Base-by-base conservation (phyloP, 2,329 filamentous ascomycete genomes). In the Diaporthe batatas region DNA sequence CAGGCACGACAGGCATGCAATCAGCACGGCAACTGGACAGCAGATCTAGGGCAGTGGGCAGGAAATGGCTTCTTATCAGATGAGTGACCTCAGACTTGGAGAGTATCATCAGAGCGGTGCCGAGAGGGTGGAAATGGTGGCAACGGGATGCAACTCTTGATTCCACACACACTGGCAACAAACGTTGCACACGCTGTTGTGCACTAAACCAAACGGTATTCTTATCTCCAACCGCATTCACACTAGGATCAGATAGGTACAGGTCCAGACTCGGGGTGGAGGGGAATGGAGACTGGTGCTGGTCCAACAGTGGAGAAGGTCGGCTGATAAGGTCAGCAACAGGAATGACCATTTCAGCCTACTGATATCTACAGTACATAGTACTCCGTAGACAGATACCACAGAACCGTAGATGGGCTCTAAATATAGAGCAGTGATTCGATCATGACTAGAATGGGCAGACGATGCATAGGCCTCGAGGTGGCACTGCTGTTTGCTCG, bases 11-110 rank as follows among this genome's bases (percentile, higher is more conserved):
- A 34, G 44, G 29, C 42, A 32, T 6, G 23, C 16, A 18, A 47
- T 47, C 44, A 18, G 42, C 25, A 59, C 57, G 39, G 57, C n/a
- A 11, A 54, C 23, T 36, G 54, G 59, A 51, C 59, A 49, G 62
- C 62, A 65, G 44, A 65, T 65, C 62, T 65, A n/a, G n/a, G n/a
- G n/a, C n/a, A n/a, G n/a, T n/a, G n/a, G n/a, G n/a, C n/a, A n/a
- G 29, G 44, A 65, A 65, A 65, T 65, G 36, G 44, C 44, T 44
- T 65, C 29, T 65, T 65, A 65, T 65, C 62, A 65, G 62, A 51
- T 51, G 59, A 49, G 21, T 49, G 23, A 34, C 39, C 39, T 34
- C 44, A 2, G 44, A 7, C 7, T 49, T 0, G 8, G 25, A 49
- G 42, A 39, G 36, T 29, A 29, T 29, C 29, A 29, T 51, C 29